A percentile compares a stretch with the other conserved stretches of the same genome.
These are phyloP conservation scores for Haberlea rhodopensis DNA, from an alignment of 257 asterid species.

Conservation along the genomic window DNA sequence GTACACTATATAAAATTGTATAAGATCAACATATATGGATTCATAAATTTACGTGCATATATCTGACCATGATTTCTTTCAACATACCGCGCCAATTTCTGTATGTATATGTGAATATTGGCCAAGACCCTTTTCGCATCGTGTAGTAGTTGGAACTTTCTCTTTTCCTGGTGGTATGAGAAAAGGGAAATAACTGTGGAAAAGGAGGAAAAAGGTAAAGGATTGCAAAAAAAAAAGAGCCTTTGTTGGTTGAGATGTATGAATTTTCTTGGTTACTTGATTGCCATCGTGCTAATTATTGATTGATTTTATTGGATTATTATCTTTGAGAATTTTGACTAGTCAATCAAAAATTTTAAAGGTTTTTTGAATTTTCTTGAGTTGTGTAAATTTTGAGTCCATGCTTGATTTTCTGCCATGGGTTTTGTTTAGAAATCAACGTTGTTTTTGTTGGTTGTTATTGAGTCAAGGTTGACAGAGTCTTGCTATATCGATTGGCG, in stretches of 20 bases:
- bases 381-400: background rate
- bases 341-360: background rate
- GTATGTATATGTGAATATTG: conserved; percentile 28
- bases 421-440: background rate
- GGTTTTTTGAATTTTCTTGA: background rate
- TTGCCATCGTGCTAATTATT: conserved; percentile 19
- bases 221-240: conserved; percentile 1
- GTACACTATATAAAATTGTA: too few species aligned
- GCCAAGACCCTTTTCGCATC: conserved; percentile 21
- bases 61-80: background rate
- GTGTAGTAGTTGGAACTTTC: conserved; percentile 26
- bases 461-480: conserved; percentile 7
- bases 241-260: conserved; percentile 19
- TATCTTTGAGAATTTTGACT: conserved; percentile 4
- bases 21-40: background rate
- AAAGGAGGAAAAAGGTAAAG: conserved; percentile 24
- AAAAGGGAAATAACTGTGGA: conserved; percentile 27
- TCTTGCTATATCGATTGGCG: conserved; percentile 12
- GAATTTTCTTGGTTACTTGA: conserved; percentile 13
- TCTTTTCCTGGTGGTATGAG: conserved; percentile 20
- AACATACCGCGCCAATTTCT: conserved; percentile 15
- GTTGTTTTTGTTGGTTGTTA: background rate
- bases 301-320: conserved; percentile 2
- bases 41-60: background rate
- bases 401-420: conserved; percentile 8